Base-by-base conservation (phyloP, 371 early-diverging fungal genomes). In the Mortierella sp. region DNA sequence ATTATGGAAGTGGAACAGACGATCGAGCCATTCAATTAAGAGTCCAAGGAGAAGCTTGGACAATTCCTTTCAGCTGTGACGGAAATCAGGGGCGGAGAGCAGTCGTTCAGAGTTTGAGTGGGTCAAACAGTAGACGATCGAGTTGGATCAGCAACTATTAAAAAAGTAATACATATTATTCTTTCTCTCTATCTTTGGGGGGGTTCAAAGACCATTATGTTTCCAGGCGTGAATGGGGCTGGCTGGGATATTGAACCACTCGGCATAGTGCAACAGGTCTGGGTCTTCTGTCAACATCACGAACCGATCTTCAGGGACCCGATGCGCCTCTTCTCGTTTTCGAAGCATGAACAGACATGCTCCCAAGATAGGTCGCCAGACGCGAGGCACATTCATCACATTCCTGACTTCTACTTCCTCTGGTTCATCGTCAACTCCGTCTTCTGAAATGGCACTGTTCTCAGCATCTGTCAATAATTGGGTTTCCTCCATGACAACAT, bases 341-440 rank as follows among this genome's bases (percentile, higher is more conserved):
- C 64, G 69, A 14, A 74, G 54, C 58, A 74, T 64, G 51, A 61
- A 64, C 19, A 74, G 41, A 38, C 69, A 74, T 1, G 76, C 76
- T 9, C 69, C 76, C 16, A 74, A 45, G 42, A 74, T 69, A 24
- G 76, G 70, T 2, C 70, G 76, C 76, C 76, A 74, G 3, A 69
- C 46, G 5, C 76, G 52, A 3, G 76, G 76, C 26, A 74, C 76
- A 30, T 65, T 74, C 70, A 69, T 65, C 26, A 53, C 69, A 58
- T 69, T 74, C 52, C 76, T 51, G 1, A 74, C 59, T 49, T 74
- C 76, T 0, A 65, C 46, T 18, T 68, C 69, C 10, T 65, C 66
- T 23, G 63, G 64, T 8, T 64, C 65, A 0, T 56, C 65, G 10
- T 65, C 54, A 5, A 45, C 58, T 13, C 38, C 45, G 19, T 48